Evolutionary conservation across 1,284 basidiomycete genomes (phyloP).

Genomic region (Amylostereum areolatum): DNA sequence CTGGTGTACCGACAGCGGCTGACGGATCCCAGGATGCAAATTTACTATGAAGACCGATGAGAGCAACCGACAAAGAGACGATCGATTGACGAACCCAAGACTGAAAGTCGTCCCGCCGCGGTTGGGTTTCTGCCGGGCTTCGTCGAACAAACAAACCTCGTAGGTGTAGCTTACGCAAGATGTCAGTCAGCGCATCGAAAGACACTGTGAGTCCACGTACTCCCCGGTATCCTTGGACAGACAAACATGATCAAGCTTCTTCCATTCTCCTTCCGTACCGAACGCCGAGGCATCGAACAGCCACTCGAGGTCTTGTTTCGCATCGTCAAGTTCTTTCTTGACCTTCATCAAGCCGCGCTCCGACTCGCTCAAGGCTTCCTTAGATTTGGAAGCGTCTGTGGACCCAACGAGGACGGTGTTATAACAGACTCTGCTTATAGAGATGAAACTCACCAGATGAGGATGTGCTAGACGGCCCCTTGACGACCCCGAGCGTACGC

Average conservation of each 20-base stretch:
- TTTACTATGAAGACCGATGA: constrained; percentile 39
- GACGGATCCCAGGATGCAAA: constrained; percentile 74
- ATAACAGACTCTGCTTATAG: neutral
- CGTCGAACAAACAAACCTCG: constrained; percentile 91
- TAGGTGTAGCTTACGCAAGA: constrained; percentile 75
- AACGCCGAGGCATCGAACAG: constrained; percentile 65
- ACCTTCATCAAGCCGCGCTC: constrained; percentile 45
- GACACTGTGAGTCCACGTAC: constrained; percentile 41
- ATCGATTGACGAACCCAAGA: constrained; percentile 86
- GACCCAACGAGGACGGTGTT: too few species aligned
- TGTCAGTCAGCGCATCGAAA: neutral
- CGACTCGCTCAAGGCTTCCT: constrained; percentile 57
- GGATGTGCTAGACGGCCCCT: constrained; percentile 27
- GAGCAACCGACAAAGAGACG: neutral
- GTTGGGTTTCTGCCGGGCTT: constrained; percentile 85
- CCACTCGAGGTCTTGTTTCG: constrained; percentile 49
- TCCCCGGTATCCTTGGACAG: constrained; percentile 84
- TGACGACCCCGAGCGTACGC: constrained; percentile 59
- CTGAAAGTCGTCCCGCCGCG: constrained; percentile 75
- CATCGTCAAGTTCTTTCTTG: constrained; percentile 41
- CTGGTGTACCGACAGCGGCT: constrained; percentile 54
- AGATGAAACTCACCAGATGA: constrained; percentile 24
- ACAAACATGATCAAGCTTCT: constrained; percentile 85
- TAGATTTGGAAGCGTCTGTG: constrained; percentile 52
- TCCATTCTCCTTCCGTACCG: constrained; percentile 89